Evolutionary conservation across 176 grass and related monocot genomes (phyloP).

Genomic region (Thalia dealbata): DNA sequence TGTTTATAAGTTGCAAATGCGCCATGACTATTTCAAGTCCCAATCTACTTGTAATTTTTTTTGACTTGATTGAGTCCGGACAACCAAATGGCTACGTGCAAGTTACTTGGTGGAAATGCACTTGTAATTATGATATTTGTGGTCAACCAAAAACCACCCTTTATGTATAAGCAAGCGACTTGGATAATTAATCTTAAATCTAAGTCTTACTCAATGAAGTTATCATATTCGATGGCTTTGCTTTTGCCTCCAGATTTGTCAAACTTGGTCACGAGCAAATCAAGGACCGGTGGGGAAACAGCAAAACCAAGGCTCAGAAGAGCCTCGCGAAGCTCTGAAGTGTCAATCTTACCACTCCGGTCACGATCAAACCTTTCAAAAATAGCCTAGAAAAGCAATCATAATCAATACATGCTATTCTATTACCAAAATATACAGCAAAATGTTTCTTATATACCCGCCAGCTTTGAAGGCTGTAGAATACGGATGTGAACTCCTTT

Average conservation of each 20-base stretch:
- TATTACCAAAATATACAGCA: background rate
- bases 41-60: no score
- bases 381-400: slow-evolving; percentile 37
- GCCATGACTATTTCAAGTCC: no score
- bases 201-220: slow-evolving; percentile 90
- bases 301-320: slow-evolving; percentile 87
- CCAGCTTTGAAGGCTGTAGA: slow-evolving; percentile 97
- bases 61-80: no score
- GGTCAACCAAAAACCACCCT: no score
- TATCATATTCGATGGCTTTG: slow-evolving; percentile 84
- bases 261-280: slow-evolving; percentile 86
- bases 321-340: slow-evolving; percentile 68
- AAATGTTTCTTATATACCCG: slow-evolving; percentile 42
- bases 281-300: slow-evolving; percentile 67
- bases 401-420: background rate
- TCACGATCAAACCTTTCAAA: slow-evolving; percentile 95
- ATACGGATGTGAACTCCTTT: slow-evolving; percentile 81
- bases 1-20: no score
- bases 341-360: slow-evolving; percentile 74
- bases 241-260: slow-evolving; percentile 83
- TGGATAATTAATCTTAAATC: background rate
- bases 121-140: no score
- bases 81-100: no score
- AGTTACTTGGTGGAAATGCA: no score
- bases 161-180: background rate